Evolutionary conservation across 202 grass and related monocot species (phyloP).

Genomic region (Eragrostis tef): DNA sequence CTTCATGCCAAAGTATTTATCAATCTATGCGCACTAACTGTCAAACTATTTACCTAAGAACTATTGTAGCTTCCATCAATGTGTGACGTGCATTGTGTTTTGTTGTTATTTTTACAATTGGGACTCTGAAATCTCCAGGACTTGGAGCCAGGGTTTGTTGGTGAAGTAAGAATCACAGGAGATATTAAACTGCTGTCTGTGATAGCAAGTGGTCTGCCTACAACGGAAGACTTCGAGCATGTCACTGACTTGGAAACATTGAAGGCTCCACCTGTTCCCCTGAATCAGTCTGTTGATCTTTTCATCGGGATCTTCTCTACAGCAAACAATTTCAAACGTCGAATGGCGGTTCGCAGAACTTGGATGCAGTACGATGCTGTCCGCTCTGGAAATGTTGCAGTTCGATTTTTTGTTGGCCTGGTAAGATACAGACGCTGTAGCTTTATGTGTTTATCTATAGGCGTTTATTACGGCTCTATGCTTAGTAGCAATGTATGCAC

Average conservation of each 20-base stretch:
- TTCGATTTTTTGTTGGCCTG: constrained; percentile 97
- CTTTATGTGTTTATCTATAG: neutral
- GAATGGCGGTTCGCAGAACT: constrained; percentile 92
- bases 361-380: constrained; percentile 99
- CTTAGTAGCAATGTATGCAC: constrained; percentile 5
- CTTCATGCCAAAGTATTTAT: neutral
- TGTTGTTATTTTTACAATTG: constrained; percentile 14
- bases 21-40: neutral
- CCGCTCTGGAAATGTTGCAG: constrained; percentile 63
- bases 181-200: constrained; percentile 93
- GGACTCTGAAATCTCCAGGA: constrained; percentile 48
- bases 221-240: constrained; percentile 75
- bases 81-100: constrained; percentile 14
- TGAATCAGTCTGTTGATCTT: constrained; percentile 70
- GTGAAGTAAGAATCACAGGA: constrained; percentile 82
- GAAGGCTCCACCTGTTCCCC: constrained; percentile 63
- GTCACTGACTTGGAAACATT: constrained; percentile 75
- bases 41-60: constrained; percentile 14
- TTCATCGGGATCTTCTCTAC: constrained; percentile 91
- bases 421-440: constrained; percentile 49
- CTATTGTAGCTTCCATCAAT: neutral
- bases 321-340: constrained; percentile 94
- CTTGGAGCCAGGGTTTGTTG: constrained; percentile 84
- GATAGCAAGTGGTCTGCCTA: constrained; percentile 90
- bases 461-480: constrained; percentile 14